Percentiles rank a stretch among this genome's conserved stretches.
phyloP scores from a whole-genome alignment of 2,329 filamentous ascomycete species.

The Aspergillus fructus region DNA sequence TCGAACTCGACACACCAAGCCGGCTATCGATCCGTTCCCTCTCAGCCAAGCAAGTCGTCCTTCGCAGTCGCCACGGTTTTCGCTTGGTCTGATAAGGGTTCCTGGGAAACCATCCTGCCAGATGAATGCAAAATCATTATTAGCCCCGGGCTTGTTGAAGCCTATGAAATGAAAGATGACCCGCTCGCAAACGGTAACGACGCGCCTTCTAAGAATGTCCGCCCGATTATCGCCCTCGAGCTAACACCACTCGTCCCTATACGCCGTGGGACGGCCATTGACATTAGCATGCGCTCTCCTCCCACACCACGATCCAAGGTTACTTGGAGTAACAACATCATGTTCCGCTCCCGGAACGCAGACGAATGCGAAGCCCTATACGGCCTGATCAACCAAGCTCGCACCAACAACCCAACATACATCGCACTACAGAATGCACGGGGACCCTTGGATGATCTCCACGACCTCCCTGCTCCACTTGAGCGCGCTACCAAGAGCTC shows the following conservation, averaged over 20 bases:
- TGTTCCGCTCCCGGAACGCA: slow-evolving; percentile 77
- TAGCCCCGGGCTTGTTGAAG: slow-evolving; percentile 64
- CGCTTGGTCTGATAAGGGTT: slow-evolving; percentile 62
- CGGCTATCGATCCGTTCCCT: slow-evolving; percentile 57
- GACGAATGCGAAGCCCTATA: slow-evolving; percentile 82
- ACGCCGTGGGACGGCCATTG: slow-evolving; percentile 84
- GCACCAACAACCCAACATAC: slow-evolving; percentile 90
- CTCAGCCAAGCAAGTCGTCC: slow-evolving; percentile 48
- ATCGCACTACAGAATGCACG: slow-evolving; percentile 74
- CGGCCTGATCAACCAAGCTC: slow-evolving; percentile 79
- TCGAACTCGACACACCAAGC: slow-evolving; percentile 81
- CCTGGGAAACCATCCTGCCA: slow-evolving; percentile 61
- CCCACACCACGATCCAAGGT: slow-evolving; percentile 72
- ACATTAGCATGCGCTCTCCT: slow-evolving; percentile 90
- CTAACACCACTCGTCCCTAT: slow-evolving; percentile 89
- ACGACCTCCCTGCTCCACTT: slow-evolving; percentile 53
- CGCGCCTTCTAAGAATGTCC: slow-evolving; percentile 24
- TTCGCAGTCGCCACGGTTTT: slow-evolving; percentile 62
- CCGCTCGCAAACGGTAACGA: slow-evolving; percentile 20
- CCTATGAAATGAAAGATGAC: slow-evolving; percentile 55
- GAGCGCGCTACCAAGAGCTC: slow-evolving; percentile 45
- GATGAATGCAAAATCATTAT: slow-evolving; percentile 64
- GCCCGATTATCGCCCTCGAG: slow-evolving; percentile 69
- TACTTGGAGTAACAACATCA: slow-evolving; percentile 72
- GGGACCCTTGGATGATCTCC: slow-evolving; percentile 57